These are phyloP conservation scores for Fusarium sp. DNA, from an alignment of 2,329 filamentous ascomycete species.

Conservation along the genomic window DNA sequence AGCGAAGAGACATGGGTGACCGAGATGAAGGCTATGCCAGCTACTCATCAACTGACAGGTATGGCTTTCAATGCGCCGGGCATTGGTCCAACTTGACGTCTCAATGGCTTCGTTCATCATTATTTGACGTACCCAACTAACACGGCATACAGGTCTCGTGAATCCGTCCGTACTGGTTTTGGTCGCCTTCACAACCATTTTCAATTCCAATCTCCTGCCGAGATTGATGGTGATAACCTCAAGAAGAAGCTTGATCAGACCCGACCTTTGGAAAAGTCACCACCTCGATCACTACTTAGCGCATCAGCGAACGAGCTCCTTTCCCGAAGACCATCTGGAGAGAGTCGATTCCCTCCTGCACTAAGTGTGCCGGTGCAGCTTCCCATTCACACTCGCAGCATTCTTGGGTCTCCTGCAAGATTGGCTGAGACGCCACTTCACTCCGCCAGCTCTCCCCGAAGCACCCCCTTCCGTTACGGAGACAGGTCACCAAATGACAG, in stretches of 20 bases:
- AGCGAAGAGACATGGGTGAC: constrained; percentile 48
- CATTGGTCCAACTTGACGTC: constrained; percentile 8
- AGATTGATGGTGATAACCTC: constrained; percentile 62
- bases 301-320: constrained; percentile 55
- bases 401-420: constrained; percentile 58
- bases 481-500: constrained; percentile 58
- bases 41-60: constrained; percentile 55
- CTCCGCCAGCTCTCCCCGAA: constrained; percentile 61
- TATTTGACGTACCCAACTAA: constrained; percentile 28
- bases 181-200: constrained; percentile 63
- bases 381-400: constrained; percentile 53
- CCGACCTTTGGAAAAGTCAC: constrained; percentile 58
- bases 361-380: constrained; percentile 59
- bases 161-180: constrained; percentile 56
- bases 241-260: constrained; percentile 66
- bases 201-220: constrained; percentile 58
- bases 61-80: constrained; percentile 19
- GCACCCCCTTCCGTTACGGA: constrained; percentile 55
- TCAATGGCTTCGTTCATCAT: background rate
- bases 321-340: constrained; percentile 51
- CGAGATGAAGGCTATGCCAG: constrained; percentile 59
- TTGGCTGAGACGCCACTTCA: constrained; percentile 59
- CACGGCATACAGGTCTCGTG: constrained; percentile 52
- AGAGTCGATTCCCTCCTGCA: constrained; percentile 55
- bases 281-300: constrained; percentile 58